phyloP scores from a whole-genome alignment of 345 rosid species.

The Geranium rotundifolium region DNA sequence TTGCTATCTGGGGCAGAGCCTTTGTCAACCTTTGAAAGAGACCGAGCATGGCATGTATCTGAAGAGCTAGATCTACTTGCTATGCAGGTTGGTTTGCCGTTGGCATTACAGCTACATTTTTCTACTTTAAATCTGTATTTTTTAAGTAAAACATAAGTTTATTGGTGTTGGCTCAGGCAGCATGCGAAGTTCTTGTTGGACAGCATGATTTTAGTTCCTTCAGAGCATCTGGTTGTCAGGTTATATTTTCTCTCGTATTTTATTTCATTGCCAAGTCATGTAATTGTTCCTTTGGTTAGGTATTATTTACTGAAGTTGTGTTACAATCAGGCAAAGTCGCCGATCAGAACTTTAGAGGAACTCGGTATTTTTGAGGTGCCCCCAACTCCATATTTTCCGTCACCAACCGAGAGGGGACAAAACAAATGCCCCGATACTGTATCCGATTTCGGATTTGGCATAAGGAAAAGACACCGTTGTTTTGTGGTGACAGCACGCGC shows the following conservation, averaged over 20 bases:
- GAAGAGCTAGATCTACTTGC: constrained; percentile 56
- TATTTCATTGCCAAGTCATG: background rate
- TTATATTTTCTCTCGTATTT: constrained; percentile 8
- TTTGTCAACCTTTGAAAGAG: constrained; percentile 61
- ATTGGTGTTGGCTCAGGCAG: constrained; percentile 48
- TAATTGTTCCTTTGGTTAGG: background rate
- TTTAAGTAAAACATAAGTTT: background rate
- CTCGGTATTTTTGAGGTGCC: constrained; percentile 53
- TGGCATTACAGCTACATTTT: constrained; percentile 1
- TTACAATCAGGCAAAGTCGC: constrained; percentile 56
- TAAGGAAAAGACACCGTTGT: constrained; percentile 50
- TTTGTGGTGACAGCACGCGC: constrained; percentile 61
- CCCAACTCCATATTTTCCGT: constrained; percentile 58
- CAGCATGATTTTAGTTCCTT: constrained; percentile 91
- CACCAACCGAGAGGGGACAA: constrained; percentile 30
- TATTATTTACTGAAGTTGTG: background rate
- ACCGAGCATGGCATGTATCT: constrained; percentile 74
- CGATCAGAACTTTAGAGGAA: constrained; percentile 68
- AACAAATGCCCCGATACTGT: constrained; percentile 11
- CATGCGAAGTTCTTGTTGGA: constrained; percentile 83
- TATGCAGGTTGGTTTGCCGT: constrained; percentile 55
- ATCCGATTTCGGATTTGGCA: constrained; percentile 41
- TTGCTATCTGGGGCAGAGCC: constrained; percentile 64
- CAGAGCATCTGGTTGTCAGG: constrained; percentile 92
- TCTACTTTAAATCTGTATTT: constrained; percentile 6